These are phyloP conservation scores for Malassezia psittaci DNA, from an alignment of 1,284 basidiomycete species.

Conservation along the genomic window DNA sequence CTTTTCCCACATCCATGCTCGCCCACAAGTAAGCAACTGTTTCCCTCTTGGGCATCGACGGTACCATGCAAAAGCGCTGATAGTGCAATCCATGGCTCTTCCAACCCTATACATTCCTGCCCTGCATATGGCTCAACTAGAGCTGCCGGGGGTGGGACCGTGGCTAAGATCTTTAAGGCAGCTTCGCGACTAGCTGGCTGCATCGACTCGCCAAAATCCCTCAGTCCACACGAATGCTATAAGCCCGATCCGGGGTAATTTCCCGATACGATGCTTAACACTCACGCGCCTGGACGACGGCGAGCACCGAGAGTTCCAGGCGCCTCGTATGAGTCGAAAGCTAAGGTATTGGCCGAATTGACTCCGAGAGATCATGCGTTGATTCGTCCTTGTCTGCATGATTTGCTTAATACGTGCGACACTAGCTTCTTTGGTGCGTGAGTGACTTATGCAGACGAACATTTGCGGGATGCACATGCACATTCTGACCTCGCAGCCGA, in stretches of 20 bases:
- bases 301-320: background rate
- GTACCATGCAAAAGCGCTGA: conserved; percentile 24
- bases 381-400: background rate
- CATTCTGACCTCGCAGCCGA: background rate
- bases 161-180: conserved; percentile 5
- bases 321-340: background rate
- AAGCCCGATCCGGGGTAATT: background rate
- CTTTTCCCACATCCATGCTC: conserved; percentile 32
- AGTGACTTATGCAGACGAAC: background rate
- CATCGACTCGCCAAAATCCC: too few relatives aligned
- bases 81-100: conserved; percentile 27
- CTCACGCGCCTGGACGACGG: conserved; percentile 1
- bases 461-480: background rate
- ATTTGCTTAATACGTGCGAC: background rate
- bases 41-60: conserved; percentile 29
- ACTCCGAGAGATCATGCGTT: background rate
- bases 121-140: conserved; percentile 11
- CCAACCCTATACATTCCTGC: conserved; percentile 26
- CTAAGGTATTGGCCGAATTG: background rate
- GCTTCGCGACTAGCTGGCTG: background rate
- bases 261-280: background rate
- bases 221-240: too few relatives aligned
- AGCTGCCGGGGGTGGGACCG: conserved; percentile 8
- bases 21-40: conserved; percentile 38
- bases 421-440: conserved; percentile 1